Percentiles rank a stretch among this genome's conserved stretches.
Evolutionary conservation across 805 yeast species (phyloP).

Genomic region (Barnettozyma pratensis): DNA sequence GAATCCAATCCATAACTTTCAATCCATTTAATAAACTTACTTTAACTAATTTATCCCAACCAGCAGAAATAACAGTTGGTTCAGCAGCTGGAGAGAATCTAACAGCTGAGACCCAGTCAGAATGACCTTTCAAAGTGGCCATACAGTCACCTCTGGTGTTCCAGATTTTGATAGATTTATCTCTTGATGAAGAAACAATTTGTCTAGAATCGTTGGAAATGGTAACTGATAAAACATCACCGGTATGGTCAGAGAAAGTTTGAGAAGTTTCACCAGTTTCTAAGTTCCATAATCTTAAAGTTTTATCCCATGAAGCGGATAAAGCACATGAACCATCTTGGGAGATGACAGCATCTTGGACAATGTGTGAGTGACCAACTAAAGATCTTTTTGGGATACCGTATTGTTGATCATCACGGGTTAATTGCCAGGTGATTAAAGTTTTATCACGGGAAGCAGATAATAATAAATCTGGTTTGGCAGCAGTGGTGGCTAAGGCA

Average conservation of each 20-base stretch:
- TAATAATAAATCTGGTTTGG: constrained; percentile 95
- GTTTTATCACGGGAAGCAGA: constrained; percentile 99
- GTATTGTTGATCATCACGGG: constrained; percentile 93
- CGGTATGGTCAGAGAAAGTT: constrained; percentile 97
- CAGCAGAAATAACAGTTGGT: constrained; percentile 89
- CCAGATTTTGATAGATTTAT: constrained; percentile 99
- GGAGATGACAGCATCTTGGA: constrained; percentile 95
- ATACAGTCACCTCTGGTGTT: constrained; percentile 97
- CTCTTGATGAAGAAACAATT: constrained; percentile 98
- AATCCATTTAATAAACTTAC: constrained; percentile 54
- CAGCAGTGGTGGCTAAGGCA: constrained; percentile 94
- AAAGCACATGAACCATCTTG: constrained; percentile 97
- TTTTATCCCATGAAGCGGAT: constrained; percentile 99
- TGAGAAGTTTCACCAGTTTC: constrained; percentile 88
- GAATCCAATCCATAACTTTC: neutral
- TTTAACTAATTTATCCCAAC: constrained; percentile 98
- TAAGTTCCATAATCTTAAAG: constrained; percentile 97
- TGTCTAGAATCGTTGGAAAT: constrained; percentile 95
- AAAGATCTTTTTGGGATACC: constrained; percentile 98
- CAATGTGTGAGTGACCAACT: constrained; percentile 98
- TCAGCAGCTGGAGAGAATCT: constrained; percentile 88
- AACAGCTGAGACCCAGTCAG: constrained; percentile 98
- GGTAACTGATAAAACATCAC: constrained; percentile 96
- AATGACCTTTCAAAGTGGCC: constrained; percentile 91
- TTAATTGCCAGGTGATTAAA: constrained; percentile 95